These are phyloP conservation scores for Sextonia rubra DNA, from an alignment of 164 flowering plant genomes.

Conservation along the genomic window DNA sequence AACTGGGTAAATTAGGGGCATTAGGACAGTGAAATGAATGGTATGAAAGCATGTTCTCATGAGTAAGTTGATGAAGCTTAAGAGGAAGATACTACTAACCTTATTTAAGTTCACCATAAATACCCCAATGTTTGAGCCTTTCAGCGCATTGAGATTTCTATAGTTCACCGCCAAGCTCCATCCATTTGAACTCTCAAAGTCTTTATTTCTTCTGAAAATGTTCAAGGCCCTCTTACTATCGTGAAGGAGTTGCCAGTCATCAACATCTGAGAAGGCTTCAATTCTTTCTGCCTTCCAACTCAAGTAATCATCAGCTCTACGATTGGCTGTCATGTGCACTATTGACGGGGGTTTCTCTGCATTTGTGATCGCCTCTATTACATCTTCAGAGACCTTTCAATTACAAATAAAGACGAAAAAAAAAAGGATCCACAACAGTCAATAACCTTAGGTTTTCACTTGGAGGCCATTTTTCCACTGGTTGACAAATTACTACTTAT, in stretches of 20 bases:
- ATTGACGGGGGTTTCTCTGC: slow-evolving; percentile 44
- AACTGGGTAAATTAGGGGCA: no score
- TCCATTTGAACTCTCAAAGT: slow-evolving; percentile 64
- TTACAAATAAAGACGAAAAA: background rate
- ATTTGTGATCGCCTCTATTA: slow-evolving; percentile 40
- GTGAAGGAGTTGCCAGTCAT: slow-evolving; percentile 5
- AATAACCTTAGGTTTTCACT: background rate
- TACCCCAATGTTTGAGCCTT: slow-evolving; percentile 47
- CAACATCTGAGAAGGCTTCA: slow-evolving; percentile 25
- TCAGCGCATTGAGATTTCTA: slow-evolving; percentile 29
- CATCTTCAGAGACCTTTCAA: slow-evolving; percentile 49
- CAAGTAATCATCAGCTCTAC: slow-evolving; percentile 8
- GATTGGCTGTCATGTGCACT: slow-evolving; percentile 33
- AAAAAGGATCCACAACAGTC: no score
- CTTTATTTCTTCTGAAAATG: slow-evolving; percentile 39
- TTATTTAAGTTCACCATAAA: slow-evolving; percentile 75
- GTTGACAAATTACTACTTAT: no score
- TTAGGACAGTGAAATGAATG: no score
- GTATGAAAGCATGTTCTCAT: no score
- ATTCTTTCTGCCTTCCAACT: slow-evolving; percentile 32
- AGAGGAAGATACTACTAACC: slow-evolving; percentile 31
- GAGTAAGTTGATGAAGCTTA: background rate
- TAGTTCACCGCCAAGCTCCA: slow-evolving; percentile 57
- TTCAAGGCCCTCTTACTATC: slow-evolving; percentile 45
- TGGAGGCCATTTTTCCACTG: no score